Percentiles rank a stretch among this genome's conserved stretches.
Evolutionary conservation across 1,284 basidiomycete genomes (phyloP).

Genomic region (Leccinum discolor): DNA sequence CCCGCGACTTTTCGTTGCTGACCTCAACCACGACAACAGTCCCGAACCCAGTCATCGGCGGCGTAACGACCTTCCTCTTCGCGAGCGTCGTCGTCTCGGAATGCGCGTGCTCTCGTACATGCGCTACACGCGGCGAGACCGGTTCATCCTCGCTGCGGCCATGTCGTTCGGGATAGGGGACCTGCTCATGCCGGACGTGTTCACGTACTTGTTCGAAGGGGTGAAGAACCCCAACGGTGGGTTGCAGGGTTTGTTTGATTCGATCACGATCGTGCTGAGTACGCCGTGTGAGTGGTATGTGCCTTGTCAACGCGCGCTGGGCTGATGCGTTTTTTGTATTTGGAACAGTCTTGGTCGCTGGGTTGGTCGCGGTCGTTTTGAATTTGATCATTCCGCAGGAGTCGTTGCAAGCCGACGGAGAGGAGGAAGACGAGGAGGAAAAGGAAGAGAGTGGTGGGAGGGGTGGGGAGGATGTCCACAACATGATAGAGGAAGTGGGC

Average conservation of each 20-base stretch:
- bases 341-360: slow-evolving; percentile 58
- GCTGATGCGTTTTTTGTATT: neutral
- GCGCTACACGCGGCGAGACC: slow-evolving; percentile 44
- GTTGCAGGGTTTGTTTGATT: slow-evolving; percentile 72
- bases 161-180: slow-evolving; percentile 77
- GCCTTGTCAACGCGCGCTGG: slow-evolving; percentile 18
- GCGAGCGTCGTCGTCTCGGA: slow-evolving; percentile 70
- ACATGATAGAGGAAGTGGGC: slow-evolving; percentile 17
- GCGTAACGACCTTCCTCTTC: slow-evolving; percentile 81
- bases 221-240: slow-evolving; percentile 59
- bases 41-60: slow-evolving; percentile 82
- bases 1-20: neutral
- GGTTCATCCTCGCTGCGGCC: slow-evolving; percentile 62
- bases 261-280: slow-evolving; percentile 77
- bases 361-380: slow-evolving; percentile 64
- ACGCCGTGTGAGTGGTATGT: slow-evolving; percentile 65
- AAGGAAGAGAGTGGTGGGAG: neutral
- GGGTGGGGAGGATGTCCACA: slow-evolving; percentile 30
- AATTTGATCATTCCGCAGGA: slow-evolving; percentile 68
- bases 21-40: slow-evolving; percentile 9
- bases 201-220: slow-evolving; percentile 69
- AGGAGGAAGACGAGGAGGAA: slow-evolving; percentile 28
- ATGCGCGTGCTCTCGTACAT: slow-evolving; percentile 71
- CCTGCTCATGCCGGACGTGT: slow-evolving; percentile 59
- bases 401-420: slow-evolving; percentile 5